Evolutionary conservation across 75 land plant species (phyloP).

Genomic region (Picea glauca): DNA sequence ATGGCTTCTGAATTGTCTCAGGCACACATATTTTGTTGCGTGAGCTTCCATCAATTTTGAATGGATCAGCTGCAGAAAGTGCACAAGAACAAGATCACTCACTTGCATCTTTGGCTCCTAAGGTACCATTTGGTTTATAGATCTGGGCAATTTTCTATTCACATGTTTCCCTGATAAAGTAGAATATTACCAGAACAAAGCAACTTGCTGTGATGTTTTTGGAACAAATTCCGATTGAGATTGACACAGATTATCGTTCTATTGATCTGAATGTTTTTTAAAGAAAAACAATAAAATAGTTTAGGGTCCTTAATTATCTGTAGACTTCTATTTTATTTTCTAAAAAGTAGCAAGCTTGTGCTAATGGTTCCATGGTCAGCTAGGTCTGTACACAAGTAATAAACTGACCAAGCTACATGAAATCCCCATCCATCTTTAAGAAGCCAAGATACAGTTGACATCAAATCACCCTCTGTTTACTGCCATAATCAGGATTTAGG

Average conservation of each 20-base stretch:
- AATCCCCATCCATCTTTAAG: no score
- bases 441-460: no score
- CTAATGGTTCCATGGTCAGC: background rate
- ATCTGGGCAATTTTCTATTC: background rate
- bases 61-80: constrained; percentile 73
- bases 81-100: constrained; percentile 78
- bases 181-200: background rate
- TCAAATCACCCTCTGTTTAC: no score
- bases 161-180: background rate
- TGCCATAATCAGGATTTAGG: no score
- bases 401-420: no score
- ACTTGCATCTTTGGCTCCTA: constrained; percentile 84
- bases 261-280: no score
- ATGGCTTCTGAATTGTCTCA: constrained; percentile 11
- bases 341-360: background rate
- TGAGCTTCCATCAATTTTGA: constrained; percentile 79
- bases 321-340: background rate
- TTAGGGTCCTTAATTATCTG: no score
- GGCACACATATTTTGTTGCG: constrained; percentile 67
- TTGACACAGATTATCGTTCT: background rate
- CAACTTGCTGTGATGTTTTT: background rate
- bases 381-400: background rate
- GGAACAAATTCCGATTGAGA: background rate
- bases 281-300: no score
- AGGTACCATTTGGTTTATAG: constrained; percentile 34